These are phyloP conservation scores for Dactylellina parvicollis DNA, from an alignment of 2,329 filamentous ascomycete species.

Conservation along the genomic window DNA sequence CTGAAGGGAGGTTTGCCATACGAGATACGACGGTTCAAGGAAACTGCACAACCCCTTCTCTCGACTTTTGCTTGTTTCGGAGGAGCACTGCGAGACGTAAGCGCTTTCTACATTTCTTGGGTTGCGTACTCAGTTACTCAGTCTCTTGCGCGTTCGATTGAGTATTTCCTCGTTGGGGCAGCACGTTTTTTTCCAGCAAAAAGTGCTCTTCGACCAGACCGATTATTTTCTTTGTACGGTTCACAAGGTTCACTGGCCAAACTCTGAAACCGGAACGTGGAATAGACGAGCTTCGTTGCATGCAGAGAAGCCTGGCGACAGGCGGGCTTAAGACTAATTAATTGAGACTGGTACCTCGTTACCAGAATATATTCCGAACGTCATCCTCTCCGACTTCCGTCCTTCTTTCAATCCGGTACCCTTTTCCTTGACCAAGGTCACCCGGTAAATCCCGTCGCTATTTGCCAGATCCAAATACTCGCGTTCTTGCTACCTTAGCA, in stretches of 20 bases:
- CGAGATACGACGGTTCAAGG: conserved; percentile 7
- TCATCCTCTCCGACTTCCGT: conserved; percentile 18
- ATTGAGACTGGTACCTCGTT: neutral
- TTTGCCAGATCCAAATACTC: neutral
- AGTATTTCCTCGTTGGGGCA: conserved; percentile 15
- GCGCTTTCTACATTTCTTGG: conserved; percentile 43
- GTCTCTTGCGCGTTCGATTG: conserved; percentile 39
- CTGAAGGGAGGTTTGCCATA: neutral
- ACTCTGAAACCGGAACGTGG: conserved; percentile 54
- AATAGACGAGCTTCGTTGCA: conserved; percentile 47
- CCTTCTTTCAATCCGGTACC: neutral
- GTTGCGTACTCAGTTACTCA: conserved; percentile 17
- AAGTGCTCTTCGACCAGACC: neutral
- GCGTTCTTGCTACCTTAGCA: neutral
- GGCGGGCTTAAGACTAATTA: neutral
- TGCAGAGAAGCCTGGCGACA: conserved; percentile 33
- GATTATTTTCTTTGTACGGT: conserved; percentile 24
- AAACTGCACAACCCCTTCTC: neutral
- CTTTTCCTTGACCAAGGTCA: neutral
- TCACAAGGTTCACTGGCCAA: conserved; percentile 42
- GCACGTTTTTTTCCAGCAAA: conserved; percentile 7
- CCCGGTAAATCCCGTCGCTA: too few species aligned
- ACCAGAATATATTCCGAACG: conserved; percentile 49
- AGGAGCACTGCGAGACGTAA: conserved; percentile 40
- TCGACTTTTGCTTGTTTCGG: conserved; percentile 12